Evolutionary conservation across 2,329 filamentous ascomycete genomes (phyloP).

Genomic region (Zopfia rhizophila): DNA sequence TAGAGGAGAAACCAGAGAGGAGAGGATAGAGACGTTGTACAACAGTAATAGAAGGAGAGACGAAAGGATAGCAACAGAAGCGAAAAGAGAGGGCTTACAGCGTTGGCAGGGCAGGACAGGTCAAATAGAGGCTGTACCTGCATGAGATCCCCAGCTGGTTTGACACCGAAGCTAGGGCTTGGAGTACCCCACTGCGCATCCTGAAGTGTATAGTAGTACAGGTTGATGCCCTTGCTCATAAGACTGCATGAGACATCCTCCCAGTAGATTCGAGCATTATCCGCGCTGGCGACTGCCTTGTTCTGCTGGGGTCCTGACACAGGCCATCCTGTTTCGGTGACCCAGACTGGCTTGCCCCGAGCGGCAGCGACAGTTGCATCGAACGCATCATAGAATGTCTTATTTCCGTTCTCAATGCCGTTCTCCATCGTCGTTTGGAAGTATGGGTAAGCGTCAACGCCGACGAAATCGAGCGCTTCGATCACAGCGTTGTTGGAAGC

Average conservation of each 20-base stretch:
- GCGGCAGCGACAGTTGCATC: slow-evolving; percentile 67
- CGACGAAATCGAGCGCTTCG: slow-evolving; percentile 78
- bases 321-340: slow-evolving; percentile 91
- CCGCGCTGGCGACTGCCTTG: slow-evolving; percentile 67
- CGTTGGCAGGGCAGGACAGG: slow-evolving; percentile 44
- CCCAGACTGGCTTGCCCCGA: slow-evolving; percentile 78
- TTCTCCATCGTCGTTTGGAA: slow-evolving; percentile 72
- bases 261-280: slow-evolving; percentile 85
- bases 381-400: slow-evolving; percentile 75
- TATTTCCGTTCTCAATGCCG: slow-evolving; percentile 70
- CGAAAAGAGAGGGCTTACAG: slow-evolving; percentile 37
- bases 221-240: slow-evolving; percentile 65
- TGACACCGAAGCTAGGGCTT: slow-evolving; percentile 76
- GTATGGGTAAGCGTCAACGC: slow-evolving; percentile 86
- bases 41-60: slow-evolving; percentile 18
- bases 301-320: slow-evolving; percentile 73
- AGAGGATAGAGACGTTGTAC: slow-evolving; percentile 31
- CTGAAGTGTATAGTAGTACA: slow-evolving; percentile 80
- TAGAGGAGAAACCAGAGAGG: slow-evolving; percentile 25
- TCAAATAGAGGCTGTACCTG: slow-evolving; percentile 46
- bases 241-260: slow-evolving; percentile 77
- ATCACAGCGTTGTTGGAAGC: slow-evolving; percentile 76
- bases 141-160: slow-evolving; percentile 58
- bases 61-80: slow-evolving; percentile 24
- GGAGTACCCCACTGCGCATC: slow-evolving; percentile 69